A percentile compares a stretch with the other conserved stretches of the same genome.
Evolutionary conservation across 371 early-diverging fungal species (phyloP).

Genomic region (Smittium mucronatum): DNA sequence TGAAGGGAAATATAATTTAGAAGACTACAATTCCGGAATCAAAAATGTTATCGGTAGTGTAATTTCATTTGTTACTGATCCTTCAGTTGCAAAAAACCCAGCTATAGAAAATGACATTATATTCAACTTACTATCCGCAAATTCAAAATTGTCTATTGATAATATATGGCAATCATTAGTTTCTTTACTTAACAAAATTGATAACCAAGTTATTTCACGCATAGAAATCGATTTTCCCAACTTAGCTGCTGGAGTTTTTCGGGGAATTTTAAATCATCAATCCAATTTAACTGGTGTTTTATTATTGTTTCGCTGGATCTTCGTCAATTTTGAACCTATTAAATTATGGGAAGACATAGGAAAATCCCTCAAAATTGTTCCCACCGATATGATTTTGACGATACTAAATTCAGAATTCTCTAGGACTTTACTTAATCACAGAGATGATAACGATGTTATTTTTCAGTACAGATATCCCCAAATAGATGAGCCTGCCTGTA

Average conservation of each 20-base stretch:
- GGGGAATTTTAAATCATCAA: background rate
- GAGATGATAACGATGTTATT: background rate
- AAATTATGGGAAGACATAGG: conserved; percentile 7
- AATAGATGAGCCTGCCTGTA: background rate
- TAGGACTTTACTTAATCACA: background rate
- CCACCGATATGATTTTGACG: background rate
- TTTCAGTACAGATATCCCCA: background rate
- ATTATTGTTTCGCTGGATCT: background rate
- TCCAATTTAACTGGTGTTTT: background rate
- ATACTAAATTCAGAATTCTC: background rate
- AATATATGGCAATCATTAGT: background rate
- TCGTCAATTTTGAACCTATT: background rate
- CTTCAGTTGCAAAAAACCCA: background rate
- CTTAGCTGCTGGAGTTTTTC: background rate
- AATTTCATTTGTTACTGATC: background rate
- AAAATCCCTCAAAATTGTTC: background rate
- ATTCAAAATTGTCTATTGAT: background rate
- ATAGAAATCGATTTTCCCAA: background rate
- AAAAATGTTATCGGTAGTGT: background rate
- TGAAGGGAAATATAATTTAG: background rate
- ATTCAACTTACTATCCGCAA: background rate
- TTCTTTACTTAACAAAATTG: background rate
- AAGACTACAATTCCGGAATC: background rate
- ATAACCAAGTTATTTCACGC: background rate
- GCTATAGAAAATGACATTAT: background rate